A percentile compares a stretch with the other conserved stretches of the same genome.
Evolutionary conservation across 2,329 filamentous ascomycete species (phyloP).

Genomic region (Penicillium psychrosexuale): DNA sequence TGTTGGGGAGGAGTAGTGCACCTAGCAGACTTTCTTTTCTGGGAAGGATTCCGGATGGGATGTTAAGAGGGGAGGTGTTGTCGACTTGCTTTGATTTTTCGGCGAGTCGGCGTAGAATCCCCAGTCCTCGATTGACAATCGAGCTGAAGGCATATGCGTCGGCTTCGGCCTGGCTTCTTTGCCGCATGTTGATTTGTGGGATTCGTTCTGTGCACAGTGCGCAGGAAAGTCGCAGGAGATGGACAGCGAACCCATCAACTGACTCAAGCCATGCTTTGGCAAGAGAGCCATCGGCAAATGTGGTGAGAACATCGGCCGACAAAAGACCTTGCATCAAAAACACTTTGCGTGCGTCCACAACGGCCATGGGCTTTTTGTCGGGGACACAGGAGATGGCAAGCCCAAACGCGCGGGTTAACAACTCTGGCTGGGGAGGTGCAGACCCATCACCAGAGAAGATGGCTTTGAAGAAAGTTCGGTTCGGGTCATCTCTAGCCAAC

Average conservation of each 20-base stretch:
- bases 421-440: conserved; percentile 65
- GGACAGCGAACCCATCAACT: conserved; percentile 78
- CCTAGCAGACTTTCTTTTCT: conserved; percentile 65
- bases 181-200: conserved; percentile 34
- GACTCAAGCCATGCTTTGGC: conserved; percentile 79
- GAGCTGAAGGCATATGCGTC: conserved; percentile 44
- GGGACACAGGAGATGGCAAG: conserved; percentile 83
- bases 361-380: conserved; percentile 62
- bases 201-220: conserved; percentile 66
- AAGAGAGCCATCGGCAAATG: conserved; percentile 69
- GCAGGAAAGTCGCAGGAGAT: conserved; percentile 71
- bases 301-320: conserved; percentile 81
- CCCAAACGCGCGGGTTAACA: conserved; percentile 82
- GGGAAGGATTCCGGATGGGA: conserved; percentile 63
- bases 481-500: conserved; percentile 88
- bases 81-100: conserved; percentile 62
- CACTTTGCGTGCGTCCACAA: conserved; percentile 80
- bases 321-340: conserved; percentile 89
- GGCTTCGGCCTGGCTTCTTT: conserved; percentile 39
- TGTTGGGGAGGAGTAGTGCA: conserved; percentile 64
- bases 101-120: conserved; percentile 63
- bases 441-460: conserved; percentile 73
- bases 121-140: conserved; percentile 66
- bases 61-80: conserved; percentile 48
- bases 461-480: conserved; percentile 75